Conservation (phyloP, 495 filamentous ascomycete species). For the Aspergillus saccharolyticus region DNA sequence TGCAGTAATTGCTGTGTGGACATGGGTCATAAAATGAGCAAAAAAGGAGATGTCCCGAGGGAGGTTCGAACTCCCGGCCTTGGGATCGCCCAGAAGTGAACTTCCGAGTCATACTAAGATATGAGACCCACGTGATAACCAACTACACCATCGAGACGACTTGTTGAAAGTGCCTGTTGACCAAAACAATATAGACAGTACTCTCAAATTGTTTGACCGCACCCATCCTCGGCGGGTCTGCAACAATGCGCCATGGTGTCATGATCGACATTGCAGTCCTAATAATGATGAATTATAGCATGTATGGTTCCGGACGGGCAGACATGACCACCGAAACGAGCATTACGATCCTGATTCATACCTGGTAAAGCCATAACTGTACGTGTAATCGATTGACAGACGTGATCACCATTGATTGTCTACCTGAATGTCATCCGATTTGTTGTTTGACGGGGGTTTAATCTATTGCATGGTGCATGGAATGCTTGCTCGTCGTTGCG, state of each 20-base stretch:
- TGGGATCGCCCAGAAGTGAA: not conserved
- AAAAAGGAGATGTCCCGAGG: slow-evolving; percentile 1
- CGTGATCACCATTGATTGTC: not conserved
- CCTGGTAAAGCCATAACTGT: not conserved
- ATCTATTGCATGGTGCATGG: too few relatives aligned
- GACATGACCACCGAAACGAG: not conserved
- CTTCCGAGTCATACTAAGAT: not conserved
- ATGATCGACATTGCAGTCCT: slow-evolving; percentile 1
- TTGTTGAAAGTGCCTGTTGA: not conserved
- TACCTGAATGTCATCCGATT: not conserved
- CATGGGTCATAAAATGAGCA: not conserved
- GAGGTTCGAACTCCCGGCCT: slow-evolving; percentile 4
- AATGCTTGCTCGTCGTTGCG: too few relatives aligned
- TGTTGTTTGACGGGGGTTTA: not conserved
- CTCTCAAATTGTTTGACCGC: not conserved
- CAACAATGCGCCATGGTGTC: not conserved
- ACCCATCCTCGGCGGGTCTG: not conserved
- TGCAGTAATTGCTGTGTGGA: too few relatives aligned
- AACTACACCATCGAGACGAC: slow-evolving; percentile 3
- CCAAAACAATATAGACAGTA: not conserved
- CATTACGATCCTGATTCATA: not conserved
- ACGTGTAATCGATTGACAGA: not conserved
- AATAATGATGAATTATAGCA: not conserved
- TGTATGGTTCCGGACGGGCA: not conserved
- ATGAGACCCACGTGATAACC: slow-evolving; percentile 4